phyloP scores from a whole-genome alignment of 495 filamentous ascomycete species.

The Filosporella fistucella region DNA sequence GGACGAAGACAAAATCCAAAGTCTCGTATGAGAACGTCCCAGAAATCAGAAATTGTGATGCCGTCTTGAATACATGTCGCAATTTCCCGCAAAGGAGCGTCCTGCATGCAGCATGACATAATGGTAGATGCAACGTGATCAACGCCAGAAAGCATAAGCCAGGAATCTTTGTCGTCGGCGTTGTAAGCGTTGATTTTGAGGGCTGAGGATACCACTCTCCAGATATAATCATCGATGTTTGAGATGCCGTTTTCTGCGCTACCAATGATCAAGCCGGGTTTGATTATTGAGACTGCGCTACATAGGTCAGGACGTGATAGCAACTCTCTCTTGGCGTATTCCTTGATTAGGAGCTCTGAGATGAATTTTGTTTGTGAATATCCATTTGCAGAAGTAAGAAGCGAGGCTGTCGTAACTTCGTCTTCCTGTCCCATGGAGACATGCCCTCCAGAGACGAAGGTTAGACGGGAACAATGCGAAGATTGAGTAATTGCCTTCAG shows the following conservation, averaged over 20 bases:
- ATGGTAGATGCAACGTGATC: background rate
- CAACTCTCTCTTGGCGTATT: background rate
- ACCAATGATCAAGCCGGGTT: background rate
- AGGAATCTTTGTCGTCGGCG: background rate
- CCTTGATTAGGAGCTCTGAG: background rate
- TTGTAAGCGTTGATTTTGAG: background rate
- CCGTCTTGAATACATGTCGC: too few relatives aligned
- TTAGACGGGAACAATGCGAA: background rate
- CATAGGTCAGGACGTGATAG: too few relatives aligned
- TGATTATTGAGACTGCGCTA: too few relatives aligned
- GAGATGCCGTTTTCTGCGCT: background rate
- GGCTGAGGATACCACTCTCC: background rate
- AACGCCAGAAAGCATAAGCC: background rate
- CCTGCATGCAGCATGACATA: too few relatives aligned
- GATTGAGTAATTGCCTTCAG: background rate
- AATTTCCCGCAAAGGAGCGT: too few relatives aligned
- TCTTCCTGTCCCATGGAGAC: background rate
- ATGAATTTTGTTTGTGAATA: background rate
- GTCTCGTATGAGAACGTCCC: too few relatives aligned
- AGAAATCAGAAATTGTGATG: too few relatives aligned
- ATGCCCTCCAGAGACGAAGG: background rate
- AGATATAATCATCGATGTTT: background rate
- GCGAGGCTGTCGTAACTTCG: background rate
- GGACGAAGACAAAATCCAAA: too few relatives aligned
- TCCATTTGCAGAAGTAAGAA: background rate